These are phyloP conservation scores for Stereocaulon alpinum DNA, from an alignment of 495 filamentous ascomycete species.

Conservation along the genomic window DNA sequence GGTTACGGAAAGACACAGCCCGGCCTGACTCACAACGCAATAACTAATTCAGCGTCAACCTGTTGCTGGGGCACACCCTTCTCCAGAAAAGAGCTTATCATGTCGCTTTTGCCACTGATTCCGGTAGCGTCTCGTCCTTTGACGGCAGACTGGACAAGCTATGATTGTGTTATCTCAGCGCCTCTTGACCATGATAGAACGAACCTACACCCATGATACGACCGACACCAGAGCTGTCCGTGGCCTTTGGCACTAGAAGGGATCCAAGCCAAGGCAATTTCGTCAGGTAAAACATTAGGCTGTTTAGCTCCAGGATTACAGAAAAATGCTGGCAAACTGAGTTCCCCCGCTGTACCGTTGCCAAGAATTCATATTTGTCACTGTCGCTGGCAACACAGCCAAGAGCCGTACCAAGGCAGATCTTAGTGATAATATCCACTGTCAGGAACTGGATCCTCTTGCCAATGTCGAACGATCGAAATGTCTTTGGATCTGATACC, in stretches of 20 bases:
- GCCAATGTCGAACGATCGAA: constrained; percentile 33
- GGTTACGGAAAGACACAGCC: neutral
- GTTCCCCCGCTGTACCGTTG: constrained; percentile 15
- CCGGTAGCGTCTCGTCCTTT: neutral
- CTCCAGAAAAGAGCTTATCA: neutral
- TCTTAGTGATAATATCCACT: constrained; percentile 35
- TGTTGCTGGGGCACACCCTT: neutral
- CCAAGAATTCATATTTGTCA: constrained; percentile 41
- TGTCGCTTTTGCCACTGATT: neutral
- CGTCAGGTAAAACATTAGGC: neutral
- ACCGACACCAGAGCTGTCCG: neutral
- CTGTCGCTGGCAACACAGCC: constrained; percentile 34
- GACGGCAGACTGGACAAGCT: neutral
- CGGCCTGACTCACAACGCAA: neutral
- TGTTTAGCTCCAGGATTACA: constrained; percentile 4
- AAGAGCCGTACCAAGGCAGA: constrained; percentile 35
- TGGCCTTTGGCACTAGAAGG: neutral
- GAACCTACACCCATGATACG: constrained; percentile 8
- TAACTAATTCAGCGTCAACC: constrained; percentile 13
- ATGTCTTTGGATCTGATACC: constrained; percentile 12
- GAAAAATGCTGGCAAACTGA: constrained; percentile 4
- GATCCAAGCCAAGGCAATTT: neutral
- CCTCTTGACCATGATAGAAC: neutral
- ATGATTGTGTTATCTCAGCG: neutral
- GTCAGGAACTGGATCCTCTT: constrained; percentile 34